phyloP scores from a whole-genome alignment of 1,284 basidiomycete genomes.

The Coriolopsis trogii region DNA sequence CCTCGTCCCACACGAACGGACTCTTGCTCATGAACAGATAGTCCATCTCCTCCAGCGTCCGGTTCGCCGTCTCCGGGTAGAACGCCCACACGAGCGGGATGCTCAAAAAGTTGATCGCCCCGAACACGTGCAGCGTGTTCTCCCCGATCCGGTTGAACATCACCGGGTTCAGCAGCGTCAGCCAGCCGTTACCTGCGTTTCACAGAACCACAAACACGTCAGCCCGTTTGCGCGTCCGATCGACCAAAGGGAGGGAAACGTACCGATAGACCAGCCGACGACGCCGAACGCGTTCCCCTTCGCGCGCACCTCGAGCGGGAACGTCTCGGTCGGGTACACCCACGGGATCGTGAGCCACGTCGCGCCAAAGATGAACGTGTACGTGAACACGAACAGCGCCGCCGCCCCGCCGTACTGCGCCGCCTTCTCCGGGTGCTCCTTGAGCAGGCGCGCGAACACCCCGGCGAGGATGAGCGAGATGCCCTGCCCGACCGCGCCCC shows the following conservation, averaged over 20 bases:
- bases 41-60: conserved; percentile 56
- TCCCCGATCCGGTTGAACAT: conserved; percentile 39
- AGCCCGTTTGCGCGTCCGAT: background rate
- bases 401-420: conserved; percentile 48
- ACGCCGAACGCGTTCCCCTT: conserved; percentile 59
- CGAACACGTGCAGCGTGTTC: conserved; percentile 50
- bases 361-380: conserved; percentile 50
- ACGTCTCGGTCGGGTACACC: conserved; percentile 51
- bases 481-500: conserved; percentile 43
- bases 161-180: conserved; percentile 39
- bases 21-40: conserved; percentile 48
- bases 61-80: conserved; percentile 55
- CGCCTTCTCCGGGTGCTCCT: conserved; percentile 46
- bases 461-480: conserved; percentile 47
- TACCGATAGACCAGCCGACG: conserved; percentile 54
- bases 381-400: conserved; percentile 51
- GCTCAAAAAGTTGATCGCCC: conserved; percentile 48
- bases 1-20: conserved; percentile 50
- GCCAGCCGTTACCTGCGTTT: conserved; percentile 35
- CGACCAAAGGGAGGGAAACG: conserved; percentile 29
- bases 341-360: conserved; percentile 64
- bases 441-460: conserved; percentile 46
- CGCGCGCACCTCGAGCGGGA: conserved; percentile 65
- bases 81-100: conserved; percentile 54
- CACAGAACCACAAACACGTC: background rate